Percentiles rank a stretch among this genome's conserved stretches.
Evolutionary conservation across 2,329 filamentous ascomycete species (phyloP).

Genomic region (Pseudovirgaria hyperparasitica): DNA sequence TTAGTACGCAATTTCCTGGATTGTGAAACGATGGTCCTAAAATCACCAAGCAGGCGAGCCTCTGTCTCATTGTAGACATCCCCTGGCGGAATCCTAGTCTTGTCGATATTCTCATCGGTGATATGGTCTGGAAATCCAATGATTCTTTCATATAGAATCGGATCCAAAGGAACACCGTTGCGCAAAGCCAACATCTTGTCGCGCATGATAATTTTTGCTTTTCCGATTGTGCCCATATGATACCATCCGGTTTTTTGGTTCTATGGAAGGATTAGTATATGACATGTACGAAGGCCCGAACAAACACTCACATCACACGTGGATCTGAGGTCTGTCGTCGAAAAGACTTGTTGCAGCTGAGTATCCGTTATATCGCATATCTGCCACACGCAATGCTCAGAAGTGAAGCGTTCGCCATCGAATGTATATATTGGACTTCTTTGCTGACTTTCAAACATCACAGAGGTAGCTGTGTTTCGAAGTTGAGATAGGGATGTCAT

Average conservation of each 20-base stretch:
- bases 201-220: constrained; percentile 78
- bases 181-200: constrained; percentile 60
- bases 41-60: not conserved
- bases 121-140: constrained; percentile 24
- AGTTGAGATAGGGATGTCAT: not conserved
- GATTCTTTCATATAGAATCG: constrained; percentile 24
- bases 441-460: no score
- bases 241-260: constrained; percentile 59
- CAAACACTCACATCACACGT: constrained; percentile 40
- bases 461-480: no score
- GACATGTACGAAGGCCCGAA: constrained; percentile 41
- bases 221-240: constrained; percentile 66
- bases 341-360: constrained; percentile 52
- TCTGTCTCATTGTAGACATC: constrained; percentile 1
- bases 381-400: constrained; percentile 92
- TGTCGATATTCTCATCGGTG: constrained; percentile 10
- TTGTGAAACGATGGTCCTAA: not conserved
- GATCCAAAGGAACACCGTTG: constrained; percentile 18
- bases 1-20: not conserved
- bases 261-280: not conserved
- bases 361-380: constrained; percentile 85
- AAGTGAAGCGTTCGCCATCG: constrained; percentile 59
- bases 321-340: constrained; percentile 39
- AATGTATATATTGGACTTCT: constrained; percentile 57
- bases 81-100: not conserved